A percentile compares a stretch with the other conserved stretches of the same genome.
These are phyloP conservation scores for Apiotrichum laibachii DNA, from an alignment of 1,284 basidiomycete species.

Conservation along the genomic window DNA sequence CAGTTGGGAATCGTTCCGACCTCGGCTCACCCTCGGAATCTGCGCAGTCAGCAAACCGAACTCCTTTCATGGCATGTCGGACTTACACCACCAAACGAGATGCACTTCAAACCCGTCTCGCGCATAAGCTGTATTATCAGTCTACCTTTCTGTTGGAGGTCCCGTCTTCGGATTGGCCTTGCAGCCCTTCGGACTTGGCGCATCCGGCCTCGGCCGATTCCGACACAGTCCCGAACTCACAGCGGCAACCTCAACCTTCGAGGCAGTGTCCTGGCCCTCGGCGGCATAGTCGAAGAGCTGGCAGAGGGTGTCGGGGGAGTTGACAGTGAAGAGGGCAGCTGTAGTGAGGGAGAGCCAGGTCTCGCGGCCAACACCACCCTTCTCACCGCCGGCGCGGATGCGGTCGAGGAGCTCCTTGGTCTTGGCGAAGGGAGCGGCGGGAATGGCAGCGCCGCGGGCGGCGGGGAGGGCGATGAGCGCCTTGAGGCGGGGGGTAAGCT, in stretches of 20 bases:
- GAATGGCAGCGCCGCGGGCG: conserved; percentile 33
- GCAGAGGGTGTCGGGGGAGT: conserved; percentile 42
- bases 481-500: conserved; percentile 46
- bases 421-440: conserved; percentile 26
- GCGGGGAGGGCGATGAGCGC: conserved; percentile 36
- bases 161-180: too few species aligned
- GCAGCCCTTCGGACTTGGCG: too few species aligned
- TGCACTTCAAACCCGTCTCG: conserved; percentile 89
- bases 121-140: conserved; percentile 62
- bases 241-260: conserved; percentile 28
- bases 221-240: conserved; percentile 14
- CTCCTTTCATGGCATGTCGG: conserved; percentile 14
- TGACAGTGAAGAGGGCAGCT: conserved; percentile 44
- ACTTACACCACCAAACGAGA: conserved; percentile 81
- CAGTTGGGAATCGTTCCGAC: conserved; percentile 35
- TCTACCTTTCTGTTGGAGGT: background rate
- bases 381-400: conserved; percentile 28
- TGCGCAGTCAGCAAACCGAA: conserved; percentile 15
- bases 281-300: conserved; percentile 40
- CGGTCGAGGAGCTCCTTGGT: conserved; percentile 31
- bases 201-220: too few species aligned
- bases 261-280: conserved; percentile 14
- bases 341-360: conserved; percentile 44
- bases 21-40: conserved; percentile 9
- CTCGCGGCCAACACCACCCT: conserved; percentile 21